Base-by-base conservation (phyloP, 768 basidiomycete species). In the Trametes punicea region DNA sequence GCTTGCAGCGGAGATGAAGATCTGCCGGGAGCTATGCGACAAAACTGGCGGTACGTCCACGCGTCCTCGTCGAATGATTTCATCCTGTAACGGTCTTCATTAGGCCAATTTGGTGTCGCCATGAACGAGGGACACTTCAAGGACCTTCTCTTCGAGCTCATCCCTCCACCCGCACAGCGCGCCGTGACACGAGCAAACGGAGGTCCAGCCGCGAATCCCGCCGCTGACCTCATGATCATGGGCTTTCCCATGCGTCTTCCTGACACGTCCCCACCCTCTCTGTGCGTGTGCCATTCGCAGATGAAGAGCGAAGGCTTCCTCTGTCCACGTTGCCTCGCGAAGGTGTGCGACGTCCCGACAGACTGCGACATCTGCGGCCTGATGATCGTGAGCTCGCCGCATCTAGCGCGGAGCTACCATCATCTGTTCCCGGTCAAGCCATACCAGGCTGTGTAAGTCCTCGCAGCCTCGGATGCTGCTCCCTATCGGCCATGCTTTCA, bases 171-270 rank as follows among this genome's bases (percentile, higher is more conserved):
- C 0, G 93, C 94, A 0, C 88, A 91, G 66, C 81, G 80, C 5
- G 76, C 81, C 3, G 60, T 83, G 20, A 68, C 77, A 5, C 78
- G 83, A 26, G 65, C 75, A 2, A 68, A 75, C 3, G 79, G 77
- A 0, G 75, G 74, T 46, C 72, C 77, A 4, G 68, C 71, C 10
- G 71, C 75, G 10, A 88, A 85, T 59, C 81, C 82, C 20, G 81
- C 87, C 0, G 87, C 91, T 0, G 96, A 98, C 73, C 76, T 99
- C 49, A 97, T 99, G 90, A 90, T 97, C 81, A 98, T 99, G 93
- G 97, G 97, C 8, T 99, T 99, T 72, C 97, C 97, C 1, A 93
- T 90, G 15, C 85, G 94, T 16, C 77, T 97, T 6, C 91, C 95
- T 0, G 88, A 90, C 62, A 83, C 84, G 9, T 89, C 87, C 3